Evolutionary conservation across 371 early-diverging fungal genomes (phyloP), one percentile per base, ranked within the genome.

Genomic region (Coemansia linderi): DNA sequence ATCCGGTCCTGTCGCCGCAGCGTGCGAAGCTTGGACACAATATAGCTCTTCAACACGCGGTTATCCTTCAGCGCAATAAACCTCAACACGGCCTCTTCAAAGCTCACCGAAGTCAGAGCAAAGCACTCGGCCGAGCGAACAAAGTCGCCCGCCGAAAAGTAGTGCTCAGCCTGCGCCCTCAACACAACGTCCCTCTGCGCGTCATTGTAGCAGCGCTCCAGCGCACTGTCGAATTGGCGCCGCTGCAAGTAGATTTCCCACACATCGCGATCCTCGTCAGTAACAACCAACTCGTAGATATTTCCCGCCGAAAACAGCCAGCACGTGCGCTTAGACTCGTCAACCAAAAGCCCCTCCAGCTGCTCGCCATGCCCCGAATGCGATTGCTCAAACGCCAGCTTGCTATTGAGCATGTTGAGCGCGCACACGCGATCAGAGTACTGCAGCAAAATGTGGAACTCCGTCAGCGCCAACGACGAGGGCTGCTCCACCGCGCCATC

Each of bases 211-310:
- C 91, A 89, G 73, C 90, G 91, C 41, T 87, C 82, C 37, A 93
- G 75, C 2, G 95, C 94, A 15, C 84, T 79, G 27, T 91, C 90
- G 69, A 91, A 96, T 63, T 87, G 81, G 48, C 86, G 86, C 65
- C 88, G 87, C 44, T 87, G 83, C 44, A 98, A 83, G 68, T 91
- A 95, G 0, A 95, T 82, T 19, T 87, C 86, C 98, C 98, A 98
- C 3, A 96, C 90, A 71, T 97, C 90, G 4, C 95, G 87, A 61
- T 94, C 94, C 79, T 98, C 97, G 52, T 93, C 90, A 1, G 88
- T 88, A 41, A 94, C 86, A 17, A 93, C 85, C 10, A 97, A 83
- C 77, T 97, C 97, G 68, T 89, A 93, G 43, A 97, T 88, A 1
- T 90, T 82, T 15, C 76, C 65, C 4, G 87, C 87, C 2, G 95